Evolutionary conservation across 306 rosid species (phyloP), one percentile per base, ranked within the genome.

Genomic region (Prunus fruticosa): DNA sequence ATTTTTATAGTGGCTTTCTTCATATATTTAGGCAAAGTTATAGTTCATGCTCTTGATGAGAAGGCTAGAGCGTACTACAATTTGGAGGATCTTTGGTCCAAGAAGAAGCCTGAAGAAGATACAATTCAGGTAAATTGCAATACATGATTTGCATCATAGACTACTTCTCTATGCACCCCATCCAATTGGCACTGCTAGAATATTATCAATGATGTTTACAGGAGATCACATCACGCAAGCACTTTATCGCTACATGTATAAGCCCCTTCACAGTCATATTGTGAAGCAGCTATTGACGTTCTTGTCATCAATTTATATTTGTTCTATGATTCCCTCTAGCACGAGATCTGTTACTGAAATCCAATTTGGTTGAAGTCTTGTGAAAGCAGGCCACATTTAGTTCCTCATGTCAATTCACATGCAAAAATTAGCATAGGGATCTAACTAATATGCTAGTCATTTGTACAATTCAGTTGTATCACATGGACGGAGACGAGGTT

Each of bases 1-100:
- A 51, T 1, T 46, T 74, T 69, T 3, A 64, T 32, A 47, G 56
- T 53, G 6, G 14, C 46, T 22, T 23, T 76, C 64, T 76, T 19
- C 25, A 28, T 67, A 77, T 66, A n/a, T 78, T 71, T 74, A 95
- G 98, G 98, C 53, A 90, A 84, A 80, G 96, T 92, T 60, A 84
- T 92, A 77, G 88, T 95, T 57, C 98, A 95, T 73, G 98, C 98
- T 38, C 93, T 95, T 20, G 98, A 95, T 71, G 98, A 95, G 87
- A 90, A 89, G 57, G 98, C 98, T 47, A 92, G 98, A 82, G 87
- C 87, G 56, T 95, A 95, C 83, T 95, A 95, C 85, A 90, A 90
- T 85, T 83, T 95, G 86, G 98, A 95, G 86, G 64, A 78, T 63
- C 92, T 95, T 68, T 95, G 96, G 93, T 79, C 87, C 66, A 57